phyloP scores from a whole-genome alignment of 805 yeast species.

The Candida qinlingensis region DNA sequence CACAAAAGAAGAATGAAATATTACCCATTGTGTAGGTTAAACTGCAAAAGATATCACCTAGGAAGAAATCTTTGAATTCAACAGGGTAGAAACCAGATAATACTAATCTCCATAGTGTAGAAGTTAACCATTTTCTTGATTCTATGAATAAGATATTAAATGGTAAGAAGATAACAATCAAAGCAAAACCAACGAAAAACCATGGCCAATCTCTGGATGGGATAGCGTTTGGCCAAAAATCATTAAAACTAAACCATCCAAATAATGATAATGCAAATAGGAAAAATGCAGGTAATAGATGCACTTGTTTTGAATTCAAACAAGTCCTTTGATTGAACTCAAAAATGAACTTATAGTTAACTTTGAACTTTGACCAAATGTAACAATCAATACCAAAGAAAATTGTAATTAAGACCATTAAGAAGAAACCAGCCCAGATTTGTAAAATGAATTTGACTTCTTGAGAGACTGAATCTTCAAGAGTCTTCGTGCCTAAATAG shows the following conservation, averaged over 20 bases:
- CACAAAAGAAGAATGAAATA: conserved; percentile 77
- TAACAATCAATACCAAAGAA: conserved; percentile 65
- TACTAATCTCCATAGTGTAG: conserved; percentile 64
- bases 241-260: conserved; percentile 70
- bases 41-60: conserved; percentile 89
- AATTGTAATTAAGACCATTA: conserved; percentile 53
- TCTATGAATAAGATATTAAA: conserved; percentile 47
- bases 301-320: conserved; percentile 59
- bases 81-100: conserved; percentile 90
- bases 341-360: conserved; percentile 88
- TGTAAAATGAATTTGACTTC: conserved; percentile 67
- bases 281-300: conserved; percentile 57
- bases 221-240: conserved; percentile 55
- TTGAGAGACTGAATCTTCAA: conserved; percentile 37
- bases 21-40: conserved; percentile 86
- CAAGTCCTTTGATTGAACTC: conserved; percentile 73
- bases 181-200: conserved; percentile 54
- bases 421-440: conserved; percentile 88
- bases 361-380: conserved; percentile 68
- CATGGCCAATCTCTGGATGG: conserved; percentile 79
- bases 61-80: conserved; percentile 87
- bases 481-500: conserved; percentile 42
- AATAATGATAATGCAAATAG: conserved; percentile 54
- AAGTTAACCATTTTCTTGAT: conserved; percentile 75
- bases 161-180: conserved; percentile 55